Conservation (phyloP, 2,329 filamentous ascomycete genomes). For the Aspergillus fructus region DNA sequence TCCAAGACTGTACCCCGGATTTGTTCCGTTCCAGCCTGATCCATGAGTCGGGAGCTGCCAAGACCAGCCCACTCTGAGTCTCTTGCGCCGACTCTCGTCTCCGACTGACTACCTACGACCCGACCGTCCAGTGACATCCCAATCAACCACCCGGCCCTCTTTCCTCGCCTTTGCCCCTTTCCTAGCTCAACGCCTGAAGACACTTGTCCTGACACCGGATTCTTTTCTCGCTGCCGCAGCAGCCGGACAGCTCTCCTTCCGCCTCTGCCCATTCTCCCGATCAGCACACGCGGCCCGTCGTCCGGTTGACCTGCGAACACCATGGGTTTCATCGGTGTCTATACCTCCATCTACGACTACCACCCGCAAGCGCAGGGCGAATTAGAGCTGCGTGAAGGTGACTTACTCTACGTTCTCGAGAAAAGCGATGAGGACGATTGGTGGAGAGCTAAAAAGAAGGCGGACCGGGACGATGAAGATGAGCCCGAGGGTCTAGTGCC, state of each 20-base stretch:
- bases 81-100: background rate
- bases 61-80: slow-evolving; percentile 6
- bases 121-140: background rate
- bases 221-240: slow-evolving; percentile 15
- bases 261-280: background rate
- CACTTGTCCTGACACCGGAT: background rate
- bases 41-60: slow-evolving; percentile 10
- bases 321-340: slow-evolving; percentile 93
- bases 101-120: background rate
- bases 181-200: background rate
- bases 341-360: slow-evolving; percentile 91
- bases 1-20: slow-evolving; percentile 5
- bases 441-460: slow-evolving; percentile 97
- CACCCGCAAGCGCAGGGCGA: slow-evolving; percentile 81
- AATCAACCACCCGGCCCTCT: background rate
- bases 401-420: slow-evolving; percentile 83
- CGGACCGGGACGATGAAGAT: slow-evolving; percentile 77
- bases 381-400: slow-evolving; percentile 79
- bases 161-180: background rate
- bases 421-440: slow-evolving; percentile 78
- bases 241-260: slow-evolving; percentile 9
- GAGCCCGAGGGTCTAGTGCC: slow-evolving; percentile 89
- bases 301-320: slow-evolving; percentile 17
- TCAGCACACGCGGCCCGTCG: slow-evolving; percentile 9
- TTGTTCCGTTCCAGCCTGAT: slow-evolving; percentile 9